Evolutionary conservation across 2,329 filamentous ascomycete species (phyloP).

Genomic region (Akanthomyces lecanii): DNA sequence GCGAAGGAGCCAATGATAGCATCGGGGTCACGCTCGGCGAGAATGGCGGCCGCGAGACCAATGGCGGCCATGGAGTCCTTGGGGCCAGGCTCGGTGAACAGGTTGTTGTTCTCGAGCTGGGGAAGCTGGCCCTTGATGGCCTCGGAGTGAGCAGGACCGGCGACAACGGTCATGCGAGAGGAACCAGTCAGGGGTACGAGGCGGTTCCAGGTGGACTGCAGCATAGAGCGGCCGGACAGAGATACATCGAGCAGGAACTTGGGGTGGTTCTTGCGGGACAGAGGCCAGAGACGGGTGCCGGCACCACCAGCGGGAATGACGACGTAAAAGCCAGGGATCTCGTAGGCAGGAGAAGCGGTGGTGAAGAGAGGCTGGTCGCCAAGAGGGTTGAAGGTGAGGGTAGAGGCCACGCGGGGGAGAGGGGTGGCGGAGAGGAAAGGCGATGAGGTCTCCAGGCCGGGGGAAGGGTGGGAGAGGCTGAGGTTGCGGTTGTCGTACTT

Average conservation of each 20-base stretch:
- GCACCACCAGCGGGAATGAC: slow-evolving; percentile 27
- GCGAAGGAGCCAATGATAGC: slow-evolving; percentile 26
- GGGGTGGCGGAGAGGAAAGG: slow-evolving; percentile 18
- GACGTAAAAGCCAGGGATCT: slow-evolving; percentile 27
- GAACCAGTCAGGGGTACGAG: slow-evolving; percentile 25
- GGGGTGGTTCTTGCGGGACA: slow-evolving; percentile 27
- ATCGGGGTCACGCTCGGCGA: slow-evolving; percentile 23
- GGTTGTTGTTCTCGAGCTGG: slow-evolving; percentile 22
- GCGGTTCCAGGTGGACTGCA: slow-evolving; percentile 26
- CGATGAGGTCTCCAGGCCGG: slow-evolving; percentile 13
- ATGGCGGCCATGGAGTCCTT: slow-evolving; percentile 28
- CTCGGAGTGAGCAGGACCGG: slow-evolving; percentile 25
- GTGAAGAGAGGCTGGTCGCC: slow-evolving; percentile 16
- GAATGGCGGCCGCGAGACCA: slow-evolving; percentile 25
- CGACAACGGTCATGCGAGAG: slow-evolving; percentile 25
- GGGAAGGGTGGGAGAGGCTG: slow-evolving; percentile 8
- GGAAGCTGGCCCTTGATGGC: slow-evolving; percentile 24
- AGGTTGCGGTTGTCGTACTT: slow-evolving; percentile 13
- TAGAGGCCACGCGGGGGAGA: slow-evolving; percentile 17
- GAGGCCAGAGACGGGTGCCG: slow-evolving; percentile 26
- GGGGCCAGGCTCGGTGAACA: slow-evolving; percentile 26
- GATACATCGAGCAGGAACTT: slow-evolving; percentile 27
- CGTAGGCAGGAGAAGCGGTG: slow-evolving; percentile 20
- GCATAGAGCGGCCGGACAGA: slow-evolving; percentile 25
- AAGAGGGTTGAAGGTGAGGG: slow-evolving; percentile 15